Percentiles rank a stretch among this genome's conserved stretches.
These are phyloP conservation scores for Biscogniauxia sp. DNA, from an alignment of 2,329 filamentous ascomycete genomes.

Conservation along the genomic window DNA sequence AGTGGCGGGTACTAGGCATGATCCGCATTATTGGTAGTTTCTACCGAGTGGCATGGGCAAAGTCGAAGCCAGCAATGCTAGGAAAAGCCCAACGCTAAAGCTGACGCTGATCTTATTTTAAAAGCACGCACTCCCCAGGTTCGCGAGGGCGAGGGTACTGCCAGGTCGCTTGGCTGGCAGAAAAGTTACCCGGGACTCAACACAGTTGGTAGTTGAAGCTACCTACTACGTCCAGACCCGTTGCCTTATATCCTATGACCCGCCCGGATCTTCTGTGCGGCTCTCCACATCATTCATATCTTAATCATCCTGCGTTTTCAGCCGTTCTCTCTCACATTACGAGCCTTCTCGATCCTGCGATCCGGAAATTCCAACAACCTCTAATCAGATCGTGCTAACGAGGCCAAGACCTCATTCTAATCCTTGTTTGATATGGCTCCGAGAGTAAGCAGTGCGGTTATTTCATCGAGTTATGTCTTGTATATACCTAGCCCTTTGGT, in stretches of 20 bases:
- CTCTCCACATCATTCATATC: conserved; percentile 16
- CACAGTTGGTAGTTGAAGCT: too few relatives aligned
- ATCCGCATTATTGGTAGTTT: not conserved
- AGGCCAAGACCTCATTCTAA: not conserved
- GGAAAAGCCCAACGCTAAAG: not conserved
- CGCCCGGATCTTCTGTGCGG: conserved; percentile 5
- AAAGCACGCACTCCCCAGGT: not conserved
- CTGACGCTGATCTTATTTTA: not conserved
- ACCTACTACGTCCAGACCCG: not conserved
- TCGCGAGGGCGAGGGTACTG: not conserved
- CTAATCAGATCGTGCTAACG: not conserved
- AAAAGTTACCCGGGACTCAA: not conserved
- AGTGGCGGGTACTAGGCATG: not conserved
- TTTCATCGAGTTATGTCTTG: not conserved
- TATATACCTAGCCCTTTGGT: conserved; percentile 3
- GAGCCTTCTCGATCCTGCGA: not conserved
- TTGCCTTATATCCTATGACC: conserved; percentile 3
- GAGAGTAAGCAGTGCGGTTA: conserved; percentile 18
- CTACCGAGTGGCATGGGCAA: not conserved
- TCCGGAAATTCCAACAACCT: not conserved
- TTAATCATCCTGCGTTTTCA: conserved; percentile 2
- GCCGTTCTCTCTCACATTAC: conserved; percentile 6
- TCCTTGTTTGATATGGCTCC: conserved; percentile 16
- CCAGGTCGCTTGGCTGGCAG: not conserved
- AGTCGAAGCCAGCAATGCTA: not conserved